A percentile compares a stretch with the other conserved stretches of the same genome.
phyloP scores from a whole-genome alignment of 2,329 filamentous ascomycete species.

The Polytolypa hystricis region DNA sequence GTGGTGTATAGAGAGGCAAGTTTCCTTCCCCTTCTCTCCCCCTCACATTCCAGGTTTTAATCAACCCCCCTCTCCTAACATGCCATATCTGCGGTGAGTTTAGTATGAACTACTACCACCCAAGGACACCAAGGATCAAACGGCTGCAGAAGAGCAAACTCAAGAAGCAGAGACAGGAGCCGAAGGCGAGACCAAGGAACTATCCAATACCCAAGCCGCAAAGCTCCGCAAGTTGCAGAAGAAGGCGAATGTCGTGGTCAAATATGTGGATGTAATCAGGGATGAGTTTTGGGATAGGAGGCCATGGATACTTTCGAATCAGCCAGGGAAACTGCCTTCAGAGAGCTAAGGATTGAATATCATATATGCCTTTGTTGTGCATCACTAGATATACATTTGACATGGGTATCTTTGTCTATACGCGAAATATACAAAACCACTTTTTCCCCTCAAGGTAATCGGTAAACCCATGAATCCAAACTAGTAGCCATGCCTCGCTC shows the following conservation, averaged over 20 bases:
- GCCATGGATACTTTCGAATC: slow-evolving; percentile 72
- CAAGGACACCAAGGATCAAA: slow-evolving; percentile 33
- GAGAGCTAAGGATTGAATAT: too few relatives aligned
- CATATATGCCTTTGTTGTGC: too few relatives aligned
- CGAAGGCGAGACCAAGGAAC: slow-evolving; percentile 32
- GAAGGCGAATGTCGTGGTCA: slow-evolving; percentile 70
- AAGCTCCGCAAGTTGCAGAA: slow-evolving; percentile 69
- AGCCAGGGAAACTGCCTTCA: slow-evolving; percentile 59
- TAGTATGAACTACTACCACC: slow-evolving; percentile 65
- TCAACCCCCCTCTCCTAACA: neutral
- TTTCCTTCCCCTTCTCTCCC: slow-evolving; percentile 5
- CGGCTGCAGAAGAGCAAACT: slow-evolving; percentile 36
- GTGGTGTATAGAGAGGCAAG: slow-evolving; percentile 72
- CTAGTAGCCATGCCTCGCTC: too few relatives aligned
- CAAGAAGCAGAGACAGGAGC: slow-evolving; percentile 26
- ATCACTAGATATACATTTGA: too few relatives aligned
- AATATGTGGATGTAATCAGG: slow-evolving; percentile 88
- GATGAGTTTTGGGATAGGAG: slow-evolving; percentile 85
- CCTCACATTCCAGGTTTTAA: neutral
- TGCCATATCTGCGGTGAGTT: too few relatives aligned
- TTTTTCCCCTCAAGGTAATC: too few relatives aligned
- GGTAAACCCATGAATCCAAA: too few relatives aligned
- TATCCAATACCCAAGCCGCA: slow-evolving; percentile 71
- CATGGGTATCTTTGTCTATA: too few relatives aligned
- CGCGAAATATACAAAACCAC: too few relatives aligned